Conservation (phyloP, 192 early-diverging fungal genomes). For the Umbelopsis sp. region DNA sequence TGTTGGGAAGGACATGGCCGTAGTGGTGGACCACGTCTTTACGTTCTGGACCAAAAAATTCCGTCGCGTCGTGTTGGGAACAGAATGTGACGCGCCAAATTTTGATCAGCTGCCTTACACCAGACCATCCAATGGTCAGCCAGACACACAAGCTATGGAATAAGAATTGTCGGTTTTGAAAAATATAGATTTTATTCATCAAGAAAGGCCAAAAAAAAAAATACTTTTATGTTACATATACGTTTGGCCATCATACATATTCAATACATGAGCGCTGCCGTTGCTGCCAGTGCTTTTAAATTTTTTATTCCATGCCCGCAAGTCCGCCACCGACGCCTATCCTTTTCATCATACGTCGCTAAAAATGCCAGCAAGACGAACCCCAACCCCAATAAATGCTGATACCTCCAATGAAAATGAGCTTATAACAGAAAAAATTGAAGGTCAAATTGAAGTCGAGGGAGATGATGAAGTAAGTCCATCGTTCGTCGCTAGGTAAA, state of each 20-base stretch:
- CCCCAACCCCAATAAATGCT: neutral
- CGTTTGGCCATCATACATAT: no score
- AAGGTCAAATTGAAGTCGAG: neutral
- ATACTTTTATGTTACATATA: no score
- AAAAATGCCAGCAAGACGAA: neutral
- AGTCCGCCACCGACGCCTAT: neutral
- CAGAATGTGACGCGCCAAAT: neutral
- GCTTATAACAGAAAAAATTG: no score
- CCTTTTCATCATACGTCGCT: neutral
- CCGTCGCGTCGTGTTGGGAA: conserved; percentile 1
- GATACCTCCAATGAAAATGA: neutral
- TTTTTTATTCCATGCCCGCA: neutral
- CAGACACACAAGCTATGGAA: no score
- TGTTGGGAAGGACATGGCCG: neutral
- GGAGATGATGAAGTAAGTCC: neutral
- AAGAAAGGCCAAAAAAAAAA: no score
- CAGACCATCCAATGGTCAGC: no score
- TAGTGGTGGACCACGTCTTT: neutral
- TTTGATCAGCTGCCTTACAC: neutral
- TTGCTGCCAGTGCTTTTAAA: no score
- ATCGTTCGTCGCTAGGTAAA: neutral
- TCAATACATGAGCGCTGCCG: no score
- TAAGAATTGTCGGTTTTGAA: no score
- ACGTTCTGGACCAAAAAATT: neutral
- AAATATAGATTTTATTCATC: no score